Evolutionary conservation across 2,329 filamentous ascomycete species (phyloP), one percentile per base, ranked within the genome.

Genomic region (Epicoccum nigrum): DNA sequence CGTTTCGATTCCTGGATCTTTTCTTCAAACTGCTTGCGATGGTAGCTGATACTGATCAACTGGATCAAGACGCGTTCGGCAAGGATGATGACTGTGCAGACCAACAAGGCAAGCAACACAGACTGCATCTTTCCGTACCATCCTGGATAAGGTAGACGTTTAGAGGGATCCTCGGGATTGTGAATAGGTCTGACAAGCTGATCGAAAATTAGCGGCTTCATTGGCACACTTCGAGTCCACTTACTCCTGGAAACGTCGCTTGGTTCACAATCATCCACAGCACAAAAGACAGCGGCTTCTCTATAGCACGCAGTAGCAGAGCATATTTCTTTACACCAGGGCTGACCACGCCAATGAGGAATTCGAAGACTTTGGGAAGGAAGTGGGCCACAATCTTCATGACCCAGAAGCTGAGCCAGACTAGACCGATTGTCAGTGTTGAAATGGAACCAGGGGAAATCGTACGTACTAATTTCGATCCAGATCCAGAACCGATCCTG

Each of bases 1-100:
- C 85, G 87, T 78, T 99, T 97, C 19, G 92, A 96, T 33, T 91
- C 87, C 72, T 90, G 89, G 79, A 99, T 97, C 67, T 81, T 81
- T 21, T 85, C 84, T 63, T 89, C 86, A 73, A 94, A 94, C 38
- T 91, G 92, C 60, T 90, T 86, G 65, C 90, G 86, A 71, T 94
- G 90, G 70, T 94, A 94, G 54, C 87, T 88, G 71, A 94, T 89
- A 67, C 88, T 90, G 69, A 94, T 92, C 54, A 93, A 79, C 73
- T 93, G 90, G 27, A 94, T 86, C 57, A 93, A 80, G 51, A 87
- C 79, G 73, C 90, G 91, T 73, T 94, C 89, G n/a, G 77, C 84
- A 13, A 93, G 81, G 54, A 90, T 86, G 15, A 93, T 82, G 41
- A 87, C 79, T 0, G 87, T 83, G 8, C 86, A 87, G 32, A 88